Evolutionary conservation across 1,284 basidiomycete genomes (phyloP), one percentile per base, ranked within the genome.

Genomic region (Malassezia sp.): DNA sequence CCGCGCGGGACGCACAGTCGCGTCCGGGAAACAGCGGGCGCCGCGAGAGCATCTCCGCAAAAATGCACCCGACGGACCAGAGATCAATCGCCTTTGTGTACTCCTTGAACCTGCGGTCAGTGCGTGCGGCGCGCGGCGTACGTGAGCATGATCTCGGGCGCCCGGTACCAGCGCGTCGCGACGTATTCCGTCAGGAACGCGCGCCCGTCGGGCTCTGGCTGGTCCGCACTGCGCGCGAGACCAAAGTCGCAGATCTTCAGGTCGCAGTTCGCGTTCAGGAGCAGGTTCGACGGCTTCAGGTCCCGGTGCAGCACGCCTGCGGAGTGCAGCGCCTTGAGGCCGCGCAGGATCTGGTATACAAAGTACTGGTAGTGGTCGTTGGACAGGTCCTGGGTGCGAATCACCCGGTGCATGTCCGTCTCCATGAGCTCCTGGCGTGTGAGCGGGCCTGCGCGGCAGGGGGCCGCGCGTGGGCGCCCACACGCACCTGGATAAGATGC

Each of bases 361-460:
- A 91, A 91, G 71, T 93, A 93, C 71, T 91, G 87, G 64, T 81
- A 87, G 71, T 91, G 90, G 69, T 90, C 85, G 63, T 89, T 64
- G 7, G 63, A 65, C 14, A 68, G 54, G 40, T 69, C 61, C 45
- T 71, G 69, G 4, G 67, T 71, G 15, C 69, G 61, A 29, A 71
- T 68, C 27, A 71, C 67, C 0, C 65, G 54, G 44, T 70, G 67
- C 48, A 70, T 46, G 24, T 70, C 67, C 22, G 67, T 70, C 47
- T 70, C 67, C 67, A 70, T 70, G 9, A 70, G 56, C 45, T 70
- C 67, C 55, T 69, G n/a, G n/a, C n/a, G n/a, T n/a, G n/a, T 57
- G n/a, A n/a, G n/a, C n/a, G n/a, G n/a, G n/a, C n/a, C n/a, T n/a
- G n/a, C n/a, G n/a, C n/a, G n/a, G n/a, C n/a, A n/a, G n/a, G n/a